These are phyloP conservation scores for Kazachstania taianensis DNA, from an alignment of 805 yeast species.

Conservation along the genomic window DNA sequence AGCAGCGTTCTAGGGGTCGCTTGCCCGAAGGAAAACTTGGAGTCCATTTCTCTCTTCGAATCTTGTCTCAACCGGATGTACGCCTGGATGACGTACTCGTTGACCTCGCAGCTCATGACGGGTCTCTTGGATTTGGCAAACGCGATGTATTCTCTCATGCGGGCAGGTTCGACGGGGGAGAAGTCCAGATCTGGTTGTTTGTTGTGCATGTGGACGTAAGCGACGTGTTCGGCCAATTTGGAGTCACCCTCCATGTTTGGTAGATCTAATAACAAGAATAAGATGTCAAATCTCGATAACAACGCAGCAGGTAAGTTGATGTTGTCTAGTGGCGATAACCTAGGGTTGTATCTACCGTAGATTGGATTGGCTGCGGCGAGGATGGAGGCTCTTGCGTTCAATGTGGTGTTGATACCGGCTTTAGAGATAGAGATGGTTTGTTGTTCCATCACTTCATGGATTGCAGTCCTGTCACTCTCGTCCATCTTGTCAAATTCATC, in stretches of 20 bases:
- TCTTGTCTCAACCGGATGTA: slow-evolving; percentile 91
- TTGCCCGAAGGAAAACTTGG: slow-evolving; percentile 73
- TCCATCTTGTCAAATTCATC: slow-evolving; percentile 99
- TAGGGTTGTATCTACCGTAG: slow-evolving; percentile 88
- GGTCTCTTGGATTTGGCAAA: slow-evolving; percentile 82
- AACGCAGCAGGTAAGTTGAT: slow-evolving; percentile 95
- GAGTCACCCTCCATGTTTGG: slow-evolving; percentile 76
- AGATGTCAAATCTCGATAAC: slow-evolving; percentile 84
- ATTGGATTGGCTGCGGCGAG: slow-evolving; percentile 98
- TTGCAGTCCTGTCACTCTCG: slow-evolving; percentile 91
- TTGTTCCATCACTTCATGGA: slow-evolving; percentile 99
- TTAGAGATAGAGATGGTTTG: slow-evolving; percentile 95
- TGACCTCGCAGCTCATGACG: slow-evolving; percentile 68
- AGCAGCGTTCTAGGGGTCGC: slow-evolving; percentile 91
- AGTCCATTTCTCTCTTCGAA: slow-evolving; percentile 65
- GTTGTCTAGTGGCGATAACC: slow-evolving; percentile 84
- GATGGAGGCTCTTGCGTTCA: slow-evolving; percentile 91
- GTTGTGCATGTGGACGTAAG: slow-evolving; percentile 91
- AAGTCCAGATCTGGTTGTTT: slow-evolving; percentile 70
- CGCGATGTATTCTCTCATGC: slow-evolving; percentile 81
- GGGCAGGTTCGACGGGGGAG: slow-evolving; percentile 66
- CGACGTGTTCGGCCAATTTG: slow-evolving; percentile 83
- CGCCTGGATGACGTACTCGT: slow-evolving; percentile 74
- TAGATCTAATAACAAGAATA: slow-evolving; percentile 77
- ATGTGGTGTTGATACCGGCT: slow-evolving; percentile 93